Evolutionary conservation across 2,329 filamentous ascomycete species (phyloP), one percentile per base, ranked within the genome.

Genomic region (Aspergillus sp.): DNA sequence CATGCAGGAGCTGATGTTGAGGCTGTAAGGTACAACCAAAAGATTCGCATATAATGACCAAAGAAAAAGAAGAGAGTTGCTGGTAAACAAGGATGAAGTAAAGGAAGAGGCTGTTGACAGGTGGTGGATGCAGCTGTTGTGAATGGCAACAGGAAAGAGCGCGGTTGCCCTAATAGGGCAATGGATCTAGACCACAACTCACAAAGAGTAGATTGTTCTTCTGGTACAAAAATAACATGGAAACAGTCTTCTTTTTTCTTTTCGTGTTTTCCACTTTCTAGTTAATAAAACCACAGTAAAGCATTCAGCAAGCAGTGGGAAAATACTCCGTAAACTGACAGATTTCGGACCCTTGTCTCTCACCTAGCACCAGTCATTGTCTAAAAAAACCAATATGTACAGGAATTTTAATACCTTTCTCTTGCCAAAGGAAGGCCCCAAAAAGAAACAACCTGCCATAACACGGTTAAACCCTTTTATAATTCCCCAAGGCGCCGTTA

Each of bases 361-460:
- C 34, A 28, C 27, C 34, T 19, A 32, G 43, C 36, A n/a, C 30
- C 26, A 32, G 36, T 46, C 39, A 45, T 41, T 41, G 42, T 44
- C 43, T 42, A 49, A 42, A 35, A 35, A 44, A 46, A 41, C 48
- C 45, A 57, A 60, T 62, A 63, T 63, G 45, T 63, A 63, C 60
- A 63, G 48, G 49, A 44, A 55, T 60, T 57, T 51, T 50, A 48
- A 47, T 49, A 47, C 47, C 47, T 46, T 52, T 53, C 51, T 54
- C 42, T 42, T 34, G 44, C 19, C 49, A 50, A 40, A 48, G 55
- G 48, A 46, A 51, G 39, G 45, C 47, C 50, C 48, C 47, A 30
- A 49, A 45, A 49, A 44, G 30, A 43, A 47, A 52, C 58, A 47
- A 47, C 58, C 58, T 52, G 56, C 55, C 56, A 49, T 19, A 19